Base-by-base conservation (phyloP, 106 monocot genomes). In the Platanthera zijinensis region DNA sequence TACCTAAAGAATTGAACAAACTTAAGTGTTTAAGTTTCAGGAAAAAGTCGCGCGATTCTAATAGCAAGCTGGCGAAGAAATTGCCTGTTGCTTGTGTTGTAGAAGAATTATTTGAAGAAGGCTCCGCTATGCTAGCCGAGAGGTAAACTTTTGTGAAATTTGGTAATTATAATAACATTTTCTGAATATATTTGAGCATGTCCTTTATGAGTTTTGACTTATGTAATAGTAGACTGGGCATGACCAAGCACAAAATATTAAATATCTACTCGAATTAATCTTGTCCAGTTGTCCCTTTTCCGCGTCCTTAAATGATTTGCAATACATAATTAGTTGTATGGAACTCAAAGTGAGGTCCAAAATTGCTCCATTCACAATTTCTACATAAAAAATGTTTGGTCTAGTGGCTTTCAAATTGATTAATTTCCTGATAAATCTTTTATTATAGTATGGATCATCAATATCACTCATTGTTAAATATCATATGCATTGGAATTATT, bases 71-170 rank as follows among this genome's bases (percentile, higher is more conserved):
- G 22, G 79, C 90, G 14, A 94, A 88, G 76, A 91, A 86, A 59
- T 74, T 87, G 21, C 85, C 89, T 88, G 82, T 87, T 47, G 82
- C 84, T 25, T 85, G 90, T 74, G 85, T 89, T 21, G 94, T 99
- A 3, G 99, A 99, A 76, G 99, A 99, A 75, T 67, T 99, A 76
- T 99, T 99, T 80, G 99, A 99, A 85, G 99, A 99, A 94, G 99
- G 99, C 81, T 99, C 99, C 46, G 99, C 99, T 17, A 99, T 94
- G 92, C 88, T 99, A 47, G 83, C 99, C 15, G 99, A 99, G 77
- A 92, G 99, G 99, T 95, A 32, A 49, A 77, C 74, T 51, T 46
- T 14, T 1, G 14, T 73, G 6, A 47, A 76, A 6, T 32, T 74
- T 11, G 14, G 50, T 73, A 10, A 50, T 73, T 73, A 52, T 21